Conservation (phyloP, 495 filamentous ascomycete genomes). For the Peziza echinospora region DNA sequence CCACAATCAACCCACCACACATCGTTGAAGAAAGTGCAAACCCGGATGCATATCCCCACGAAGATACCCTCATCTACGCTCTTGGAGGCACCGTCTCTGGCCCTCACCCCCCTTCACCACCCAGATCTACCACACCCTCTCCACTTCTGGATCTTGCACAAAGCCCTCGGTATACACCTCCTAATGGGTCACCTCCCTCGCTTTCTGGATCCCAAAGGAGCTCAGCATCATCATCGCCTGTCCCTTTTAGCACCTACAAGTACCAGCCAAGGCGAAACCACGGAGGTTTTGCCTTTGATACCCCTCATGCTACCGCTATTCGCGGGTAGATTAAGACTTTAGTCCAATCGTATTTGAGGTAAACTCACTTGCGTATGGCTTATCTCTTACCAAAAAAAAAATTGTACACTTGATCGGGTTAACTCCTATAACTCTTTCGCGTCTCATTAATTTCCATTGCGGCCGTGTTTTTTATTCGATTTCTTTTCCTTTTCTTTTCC, state of each 20-base stretch:
- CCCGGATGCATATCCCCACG: neutral
- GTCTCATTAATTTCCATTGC: too few relatives aligned
- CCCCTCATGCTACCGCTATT: neutral
- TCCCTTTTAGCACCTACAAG: neutral
- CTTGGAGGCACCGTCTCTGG: neutral
- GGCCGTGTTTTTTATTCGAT: too few relatives aligned
- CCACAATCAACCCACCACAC: constrained; percentile 2
- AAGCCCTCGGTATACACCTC: neutral
- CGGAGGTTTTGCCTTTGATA: neutral
- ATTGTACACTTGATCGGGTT: neutral
- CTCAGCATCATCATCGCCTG: neutral
- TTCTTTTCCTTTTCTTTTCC: neutral
- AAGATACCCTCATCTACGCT: neutral
- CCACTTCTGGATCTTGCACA: neutral
- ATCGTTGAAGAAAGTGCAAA: neutral
- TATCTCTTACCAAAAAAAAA: too few relatives aligned
- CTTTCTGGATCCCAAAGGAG: neutral
- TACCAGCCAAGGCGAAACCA: neutral
- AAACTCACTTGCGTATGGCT: too few relatives aligned
- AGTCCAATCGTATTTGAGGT: neutral
- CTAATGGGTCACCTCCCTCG: neutral
- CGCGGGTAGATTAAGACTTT: neutral
- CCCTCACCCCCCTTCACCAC: neutral
- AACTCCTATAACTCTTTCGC: too few relatives aligned
- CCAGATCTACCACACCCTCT: neutral